Conservation (phyloP, 169 alveolate genomes). For the Eimeria brunetti region DNA sequence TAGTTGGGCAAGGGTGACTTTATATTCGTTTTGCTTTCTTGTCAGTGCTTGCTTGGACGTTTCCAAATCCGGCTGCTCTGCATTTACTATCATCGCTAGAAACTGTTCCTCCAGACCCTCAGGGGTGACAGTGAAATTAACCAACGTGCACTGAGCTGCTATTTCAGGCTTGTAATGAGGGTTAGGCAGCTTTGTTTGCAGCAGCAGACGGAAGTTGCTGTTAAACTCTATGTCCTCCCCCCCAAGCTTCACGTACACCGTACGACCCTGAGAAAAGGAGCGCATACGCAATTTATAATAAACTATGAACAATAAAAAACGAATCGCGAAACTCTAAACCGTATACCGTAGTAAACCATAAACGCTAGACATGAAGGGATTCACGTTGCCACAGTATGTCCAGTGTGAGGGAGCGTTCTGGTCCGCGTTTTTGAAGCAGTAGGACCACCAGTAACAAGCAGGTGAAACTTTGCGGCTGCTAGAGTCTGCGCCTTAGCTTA, state of each 20-base stretch:
- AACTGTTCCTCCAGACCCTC: conserved; percentile 97
- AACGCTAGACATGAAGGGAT: no score
- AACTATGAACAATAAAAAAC: no score
- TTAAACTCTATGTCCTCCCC: conserved; percentile 94
- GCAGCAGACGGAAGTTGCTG: conserved; percentile 93
- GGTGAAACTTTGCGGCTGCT: no score
- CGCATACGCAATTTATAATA: background rate
- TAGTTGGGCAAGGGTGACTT: conserved; percentile 94
- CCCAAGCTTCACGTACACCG: conserved; percentile 90
- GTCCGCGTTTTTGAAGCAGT: no score
- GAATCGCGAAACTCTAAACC: background rate
- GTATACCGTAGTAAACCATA: no score
- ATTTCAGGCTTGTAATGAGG: conserved; percentile 98
- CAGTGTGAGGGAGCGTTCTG: no score
- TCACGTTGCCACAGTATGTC: no score
- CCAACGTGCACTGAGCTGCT: conserved; percentile 97
- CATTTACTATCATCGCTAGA: conserved; percentile 96
- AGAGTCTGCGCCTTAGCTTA: no score
- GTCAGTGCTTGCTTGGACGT: conserved; percentile 95
- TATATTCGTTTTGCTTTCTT: conserved; percentile 95
- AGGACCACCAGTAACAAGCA: no score
- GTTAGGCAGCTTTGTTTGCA: conserved; percentile 96
- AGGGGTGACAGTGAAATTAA: conserved; percentile 98
- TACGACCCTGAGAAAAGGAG: conserved; percentile 29
- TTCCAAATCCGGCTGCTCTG: conserved; percentile 97